Evolutionary conservation across 2,329 filamentous ascomycete genomes (phyloP), one percentile per base, ranked within the genome.

Genomic region (Ceratocystis albifundus): DNA sequence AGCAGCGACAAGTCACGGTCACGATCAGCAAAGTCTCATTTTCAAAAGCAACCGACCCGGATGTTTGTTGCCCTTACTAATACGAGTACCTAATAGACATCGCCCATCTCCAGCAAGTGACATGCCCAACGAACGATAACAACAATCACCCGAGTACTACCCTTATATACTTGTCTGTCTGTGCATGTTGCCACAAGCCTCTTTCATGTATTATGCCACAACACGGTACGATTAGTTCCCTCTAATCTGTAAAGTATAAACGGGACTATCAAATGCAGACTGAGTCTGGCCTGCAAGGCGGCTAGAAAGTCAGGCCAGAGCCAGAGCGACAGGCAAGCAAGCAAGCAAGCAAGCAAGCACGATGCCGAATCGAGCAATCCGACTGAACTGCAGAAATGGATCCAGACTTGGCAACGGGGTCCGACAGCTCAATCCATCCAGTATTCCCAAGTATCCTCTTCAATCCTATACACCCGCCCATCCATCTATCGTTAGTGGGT

Each of bases 1-100:
- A 6, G 32, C 36, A 62, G 36, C 30, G 32, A 30, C 36, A 62
- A 62, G 36, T 45, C 61, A 62, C 61, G 61, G 61, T 62, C 61
- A 62, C 61, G 61, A 62, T 62, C 36, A 25, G 44, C 28, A 53
- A 53, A 53, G 25, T 41, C 48, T 28, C 61, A 25, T 41, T n/a
- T 28, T 62, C 30, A 28, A 46, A 55, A 61, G 8, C 57, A 20
- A 28, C 28, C 30, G 57, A 41, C 36, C 61, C 25, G 46, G 44
- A 10, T 7, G 7, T 22, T 10, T 7, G 7, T 22, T 53, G 48
- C 48, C 48, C 48, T 53, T 15, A 53, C 48, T 22, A 53, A 53
- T 28, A 25, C 12, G 48, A 17, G 36, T 25, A 46, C 25, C 10
- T 44, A 61, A 28, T 62, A 44, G 3, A 20, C 17, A 36, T 25